Base-by-base conservation (phyloP, 208 protist genomes). In the Trypanosoma melophagium region DNA sequence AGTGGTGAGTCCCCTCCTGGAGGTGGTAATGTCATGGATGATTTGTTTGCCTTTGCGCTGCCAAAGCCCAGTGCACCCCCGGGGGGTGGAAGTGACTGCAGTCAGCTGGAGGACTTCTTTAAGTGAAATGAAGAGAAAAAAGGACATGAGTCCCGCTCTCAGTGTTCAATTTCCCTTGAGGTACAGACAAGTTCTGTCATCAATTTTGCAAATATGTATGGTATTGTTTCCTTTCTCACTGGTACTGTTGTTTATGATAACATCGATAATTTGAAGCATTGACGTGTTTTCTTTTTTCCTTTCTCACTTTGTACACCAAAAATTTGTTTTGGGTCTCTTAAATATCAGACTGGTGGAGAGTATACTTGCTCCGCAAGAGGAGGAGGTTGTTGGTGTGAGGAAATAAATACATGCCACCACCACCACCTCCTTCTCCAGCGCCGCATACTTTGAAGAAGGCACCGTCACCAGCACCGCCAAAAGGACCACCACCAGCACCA, bases 31-130 rank as follows among this genome's bases (percentile, higher is more conserved):
- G 68, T 76, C 3, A 79, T 87, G 69, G 72, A 84, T 61, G 71
- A 77, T 7, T 63, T 87, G 28, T 87, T 87, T 59, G 66, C 71
- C 25, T 71, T 74, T 60, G 24, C 38, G 9, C 24, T 12, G 35
- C 24, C 64, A n/a, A 55, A 52, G 13, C 17, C 17, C 14, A 38
- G 47, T 8, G 17, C 57, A n/a, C 19, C 40, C 0, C 17, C 25
- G 13, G 54, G 38, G 24, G 24, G 9, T 44, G 42, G 66, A 24
- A 56, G 35, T 22, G 40, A 17, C 1, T 21, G 25, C 16, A 77
- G 56, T 24, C 58, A 71, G 9, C 50, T 83, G 35, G 78, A 81
- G 19, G 71, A 81, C 47, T 87, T 82, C 55, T 87, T 87, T 62
- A 71, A 51, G 42, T 61, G 10, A 35, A 42, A 35, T 17, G 41